Conservation (phyloP, 2,329 filamentous ascomycete species). For the Botryosphaeria agaves region DNA sequence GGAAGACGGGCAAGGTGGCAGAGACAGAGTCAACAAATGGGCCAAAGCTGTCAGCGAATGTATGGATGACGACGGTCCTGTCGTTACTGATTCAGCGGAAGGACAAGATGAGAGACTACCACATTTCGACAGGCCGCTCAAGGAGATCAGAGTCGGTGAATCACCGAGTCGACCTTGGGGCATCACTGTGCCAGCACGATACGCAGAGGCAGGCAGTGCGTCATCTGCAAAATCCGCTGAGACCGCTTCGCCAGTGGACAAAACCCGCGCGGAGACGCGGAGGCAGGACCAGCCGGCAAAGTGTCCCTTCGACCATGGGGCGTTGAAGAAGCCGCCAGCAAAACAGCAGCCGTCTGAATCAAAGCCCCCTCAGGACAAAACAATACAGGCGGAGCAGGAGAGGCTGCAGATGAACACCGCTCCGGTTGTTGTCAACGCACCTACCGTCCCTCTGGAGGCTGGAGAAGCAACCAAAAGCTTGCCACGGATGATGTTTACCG, state of each 20-base stretch:
- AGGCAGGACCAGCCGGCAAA: conserved; percentile 15
- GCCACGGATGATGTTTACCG: conserved; percentile 77
- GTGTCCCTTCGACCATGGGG: conserved; percentile 33
- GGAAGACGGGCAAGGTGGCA: conserved; percentile 35
- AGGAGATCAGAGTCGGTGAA: conserved; percentile 84
- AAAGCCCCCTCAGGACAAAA: neutral
- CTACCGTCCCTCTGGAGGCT: too few species aligned
- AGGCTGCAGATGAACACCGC: neutral
- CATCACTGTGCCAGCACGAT: conserved; percentile 55
- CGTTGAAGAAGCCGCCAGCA: neutral
- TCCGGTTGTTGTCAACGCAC: too few species aligned
- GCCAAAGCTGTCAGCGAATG: conserved; percentile 55
- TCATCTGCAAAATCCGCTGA: conserved; percentile 22
- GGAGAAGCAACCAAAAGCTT: conserved; percentile 21
- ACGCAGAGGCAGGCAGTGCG: conserved; percentile 20
- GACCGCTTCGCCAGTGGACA: conserved; percentile 2
- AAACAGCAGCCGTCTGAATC: neutral
- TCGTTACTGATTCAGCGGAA: conserved; percentile 19
- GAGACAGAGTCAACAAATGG: conserved; percentile 70
- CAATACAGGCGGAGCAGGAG: too few species aligned
- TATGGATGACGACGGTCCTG: conserved; percentile 20
- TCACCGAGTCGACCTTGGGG: conserved; percentile 89
- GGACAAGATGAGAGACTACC: conserved; percentile 46
- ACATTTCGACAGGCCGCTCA: conserved; percentile 69
- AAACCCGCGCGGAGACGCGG: conserved; percentile 1